These are phyloP conservation scores for Phytophthora vignae DNA, from an alignment of 352 stramenopile genomes.

Conservation along the genomic window DNA sequence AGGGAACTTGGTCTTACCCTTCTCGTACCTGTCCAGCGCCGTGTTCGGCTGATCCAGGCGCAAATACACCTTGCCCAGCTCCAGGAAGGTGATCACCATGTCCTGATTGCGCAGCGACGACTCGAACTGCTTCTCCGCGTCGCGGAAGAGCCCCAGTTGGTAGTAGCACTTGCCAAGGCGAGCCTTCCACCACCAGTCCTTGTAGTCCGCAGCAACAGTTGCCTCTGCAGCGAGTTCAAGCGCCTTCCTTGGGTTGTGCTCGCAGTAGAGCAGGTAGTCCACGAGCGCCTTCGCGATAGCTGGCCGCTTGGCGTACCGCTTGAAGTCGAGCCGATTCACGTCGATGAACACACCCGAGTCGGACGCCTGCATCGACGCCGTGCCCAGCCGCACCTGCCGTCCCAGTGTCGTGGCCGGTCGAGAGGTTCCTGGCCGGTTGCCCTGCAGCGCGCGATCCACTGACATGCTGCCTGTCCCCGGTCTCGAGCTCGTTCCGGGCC, in stretches of 20 bases:
- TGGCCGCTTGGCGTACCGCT: constrained; percentile 86
- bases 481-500: constrained; percentile 79
- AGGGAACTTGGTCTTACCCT: constrained; percentile 72
- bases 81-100: constrained; percentile 92
- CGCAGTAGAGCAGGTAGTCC: constrained; percentile 94
- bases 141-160: constrained; percentile 92
- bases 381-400: constrained; percentile 91
- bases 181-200: constrained; percentile 97
- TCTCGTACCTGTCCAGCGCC: constrained; percentile 87
- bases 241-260: constrained; percentile 93
- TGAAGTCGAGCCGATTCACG: constrained; percentile 90
- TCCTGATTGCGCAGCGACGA: constrained; percentile 87
- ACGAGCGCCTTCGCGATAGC: constrained; percentile 89
- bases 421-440: constrained; percentile 79
- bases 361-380: constrained; percentile 85
- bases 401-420: constrained; percentile 91
- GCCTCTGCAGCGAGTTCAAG: constrained; percentile 93
- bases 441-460: constrained; percentile 79
- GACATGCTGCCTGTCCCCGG: constrained; percentile 78
- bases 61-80: constrained; percentile 95
- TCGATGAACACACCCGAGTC: constrained; percentile 91
- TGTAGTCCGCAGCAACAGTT: constrained; percentile 88
- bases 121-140: constrained; percentile 95
- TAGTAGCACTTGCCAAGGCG: constrained; percentile 95
- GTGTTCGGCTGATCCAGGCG: constrained; percentile 95